Percentiles rank a stretch among this genome's conserved stretches.
These are phyloP conservation scores for Lodderomyces orthopsilosis DNA, from an alignment of 1,139 yeast species.

Conservation along the genomic window DNA sequence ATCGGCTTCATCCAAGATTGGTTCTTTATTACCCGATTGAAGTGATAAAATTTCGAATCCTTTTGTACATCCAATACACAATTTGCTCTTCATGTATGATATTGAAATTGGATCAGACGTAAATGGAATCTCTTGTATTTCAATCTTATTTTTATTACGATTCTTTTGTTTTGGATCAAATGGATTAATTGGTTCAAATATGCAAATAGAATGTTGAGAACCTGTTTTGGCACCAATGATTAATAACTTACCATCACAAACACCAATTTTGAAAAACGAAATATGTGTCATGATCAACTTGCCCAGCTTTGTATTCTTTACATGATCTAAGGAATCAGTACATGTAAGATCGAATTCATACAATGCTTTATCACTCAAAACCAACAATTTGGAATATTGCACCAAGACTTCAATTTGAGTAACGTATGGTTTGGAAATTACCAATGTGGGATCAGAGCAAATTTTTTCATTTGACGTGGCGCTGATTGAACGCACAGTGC, in stretches of 20 bases:
- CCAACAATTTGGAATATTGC: constrained; percentile 81
- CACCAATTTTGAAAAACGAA: constrained; percentile 86
- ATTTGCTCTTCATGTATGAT: constrained; percentile 80
- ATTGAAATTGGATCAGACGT: constrained; percentile 89
- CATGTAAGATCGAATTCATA: constrained; percentile 75
- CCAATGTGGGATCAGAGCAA: constrained; percentile 74
- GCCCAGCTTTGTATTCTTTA: constrained; percentile 69
- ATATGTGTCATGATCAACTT: constrained; percentile 82
- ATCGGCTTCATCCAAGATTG: constrained; percentile 90
- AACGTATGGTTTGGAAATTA: constrained; percentile 72
- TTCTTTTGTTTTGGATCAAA: constrained; percentile 56
- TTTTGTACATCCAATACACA: constrained; percentile 93
- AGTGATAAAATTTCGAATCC: constrained; percentile 93
- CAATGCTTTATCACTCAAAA: constrained; percentile 77
- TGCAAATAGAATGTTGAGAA: constrained; percentile 71
- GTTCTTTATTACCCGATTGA: constrained; percentile 73
- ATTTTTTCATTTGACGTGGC: constrained; percentile 45
- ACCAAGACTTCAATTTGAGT: constrained; percentile 90
- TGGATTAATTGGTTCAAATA: constrained; percentile 72
- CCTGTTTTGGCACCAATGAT: constrained; percentile 88
- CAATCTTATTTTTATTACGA: constrained; percentile 63
- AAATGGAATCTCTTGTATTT: constrained; percentile 73
- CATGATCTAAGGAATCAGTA: constrained; percentile 66
- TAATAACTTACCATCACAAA: constrained; percentile 82
- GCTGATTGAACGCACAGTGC: constrained; percentile 53